Evolutionary conservation across 2,329 filamentous ascomycete genomes (phyloP), one percentile per base, ranked within the genome.

Genomic region (Aspergillus transmontanensis): DNA sequence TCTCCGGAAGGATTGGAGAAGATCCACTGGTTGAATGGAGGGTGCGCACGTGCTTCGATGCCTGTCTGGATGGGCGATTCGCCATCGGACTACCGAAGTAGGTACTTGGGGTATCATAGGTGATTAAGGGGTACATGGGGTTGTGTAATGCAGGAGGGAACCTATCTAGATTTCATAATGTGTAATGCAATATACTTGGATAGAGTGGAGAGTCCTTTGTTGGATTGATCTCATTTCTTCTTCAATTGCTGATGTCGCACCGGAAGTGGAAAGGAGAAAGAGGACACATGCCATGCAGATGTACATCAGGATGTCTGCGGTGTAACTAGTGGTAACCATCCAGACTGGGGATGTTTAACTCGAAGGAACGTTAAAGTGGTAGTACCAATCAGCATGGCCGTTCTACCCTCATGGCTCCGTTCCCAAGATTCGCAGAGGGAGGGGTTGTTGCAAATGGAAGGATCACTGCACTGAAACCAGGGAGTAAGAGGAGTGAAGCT

Each of bases 21-120:
- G 54, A 60, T 54, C 64, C 64, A 66, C 61, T 66, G 43, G 41
- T 41, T 53, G 59, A 30, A 51, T 57, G 21, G 26, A 57, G 41
- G 46, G 36, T 34, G 43, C 39, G 62, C 64, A 66, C 64, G 64
- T 66, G 64, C 64, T 62, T 57, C 45, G 48, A 66, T 66, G 56
- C 64, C 62, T 32, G 56, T 61, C 61, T 64, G 56, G 59, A 61
- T 54, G 43, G 54, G 55, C 26, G 6, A 32, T 51, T 30, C 48
- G 7, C 26, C 48, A 5, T 51, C 11, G 43, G 43, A 14, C 43
- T 46, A 46, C 9, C 32, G 19, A 41, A 39, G 16, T 41, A 41
- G 19, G 39, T 41, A 9, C 39, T 41, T 41, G 19, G 39, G 39
- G 39, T 14, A 41, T 41, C 39, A n/a, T 41, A 6, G 12, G 3